Conservation (phyloP, 805 yeast species). For the Millerozyma acaciae region DNA sequence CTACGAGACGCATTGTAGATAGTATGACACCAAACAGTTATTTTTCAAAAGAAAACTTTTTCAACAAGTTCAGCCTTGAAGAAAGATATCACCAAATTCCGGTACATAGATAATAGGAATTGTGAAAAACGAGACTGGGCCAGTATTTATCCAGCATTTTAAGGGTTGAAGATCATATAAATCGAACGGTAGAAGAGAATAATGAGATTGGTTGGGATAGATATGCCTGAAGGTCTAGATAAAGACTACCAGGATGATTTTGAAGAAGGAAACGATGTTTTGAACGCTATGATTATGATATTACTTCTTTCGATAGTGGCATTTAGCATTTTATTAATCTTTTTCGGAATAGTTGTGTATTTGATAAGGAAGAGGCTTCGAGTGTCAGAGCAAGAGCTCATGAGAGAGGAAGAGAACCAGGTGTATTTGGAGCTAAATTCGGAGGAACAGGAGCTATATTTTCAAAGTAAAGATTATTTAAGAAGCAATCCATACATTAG, state of each 20-base stretch:
- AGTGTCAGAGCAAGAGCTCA: constrained; percentile 48
- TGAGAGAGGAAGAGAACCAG: constrained; percentile 55
- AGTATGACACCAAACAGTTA: too few species aligned
- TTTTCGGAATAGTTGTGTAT: constrained; percentile 3
- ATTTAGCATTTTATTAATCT: constrained; percentile 2
- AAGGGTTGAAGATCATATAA: too few species aligned
- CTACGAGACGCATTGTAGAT: too few species aligned
- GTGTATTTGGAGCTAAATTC: constrained; percentile 60
- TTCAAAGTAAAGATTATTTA: constrained; percentile 56
- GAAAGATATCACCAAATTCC: too few species aligned
- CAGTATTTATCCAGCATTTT: too few species aligned
- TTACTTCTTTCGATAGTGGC: constrained; percentile 1
- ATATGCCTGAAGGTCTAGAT: too few species aligned
- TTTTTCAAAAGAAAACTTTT: too few species aligned
- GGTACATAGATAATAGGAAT: too few species aligned
- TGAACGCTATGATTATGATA: constrained; percentile 1
- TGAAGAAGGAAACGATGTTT: not conserved
- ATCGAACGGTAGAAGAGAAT: too few species aligned
- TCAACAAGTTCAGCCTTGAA: too few species aligned
- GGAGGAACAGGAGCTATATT: constrained; percentile 65
- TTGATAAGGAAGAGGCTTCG: constrained; percentile 10
- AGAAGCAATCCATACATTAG: constrained; percentile 28
- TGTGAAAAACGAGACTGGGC: too few species aligned
- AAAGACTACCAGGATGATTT: not conserved
- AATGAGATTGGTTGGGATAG: too few species aligned